Base-by-base conservation (phyloP, 768 basidiomycete species). In the Boletus rufocinnamomeus region DNA sequence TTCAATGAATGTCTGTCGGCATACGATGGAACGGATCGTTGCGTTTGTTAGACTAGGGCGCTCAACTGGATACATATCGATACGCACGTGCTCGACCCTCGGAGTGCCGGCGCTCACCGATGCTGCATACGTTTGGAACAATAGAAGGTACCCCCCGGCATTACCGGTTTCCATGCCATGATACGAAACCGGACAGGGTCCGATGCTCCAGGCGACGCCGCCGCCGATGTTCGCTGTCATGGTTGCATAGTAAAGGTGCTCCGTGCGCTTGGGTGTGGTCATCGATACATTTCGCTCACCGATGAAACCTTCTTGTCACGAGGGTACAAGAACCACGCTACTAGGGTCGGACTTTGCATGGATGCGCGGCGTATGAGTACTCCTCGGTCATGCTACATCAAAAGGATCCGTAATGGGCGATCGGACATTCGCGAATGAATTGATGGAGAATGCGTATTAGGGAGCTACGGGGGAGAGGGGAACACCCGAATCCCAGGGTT, bases 381-480 rank as follows among this genome's bases (percentile, higher is more conserved):
- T 30, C n/a, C 21, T 54, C 51, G 48, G 59, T 17, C 14, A 28
- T 37, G n/a, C 28, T 14, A 48, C 57, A n/a, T 25, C 47, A 50
- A 38, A 35, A 41, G n/a, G 30, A 17, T 28, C 43, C 41, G 32
- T 38, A 8, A 48, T 56, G 37, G 27, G 40, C 10, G 23, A 50
- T 47, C 32, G 25, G 27, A 27, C 14, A 32, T 32, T 38, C 27
- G 34, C 23, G 44, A 61, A 51, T 28, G n/a, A n/a, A n/a, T n/a
- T n/a, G n/a, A 25, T 17, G 23, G 34, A 21, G 25, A 44, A 48
- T 28, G 49, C 27, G 21, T 9, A 40, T 40, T 10, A 46, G 35
- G 63, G 57, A 21, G 53, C 40, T 50, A 56, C 21, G 28, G 48
- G 37, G 44, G 7, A n/a, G 43, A 51, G 34, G 50, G 37, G 17